Percentiles rank a stretch among this genome's conserved stretches.
These are phyloP conservation scores for Phaeotremella skinneri DNA, from an alignment of 768 basidiomycete species.

Conservation along the genomic window DNA sequence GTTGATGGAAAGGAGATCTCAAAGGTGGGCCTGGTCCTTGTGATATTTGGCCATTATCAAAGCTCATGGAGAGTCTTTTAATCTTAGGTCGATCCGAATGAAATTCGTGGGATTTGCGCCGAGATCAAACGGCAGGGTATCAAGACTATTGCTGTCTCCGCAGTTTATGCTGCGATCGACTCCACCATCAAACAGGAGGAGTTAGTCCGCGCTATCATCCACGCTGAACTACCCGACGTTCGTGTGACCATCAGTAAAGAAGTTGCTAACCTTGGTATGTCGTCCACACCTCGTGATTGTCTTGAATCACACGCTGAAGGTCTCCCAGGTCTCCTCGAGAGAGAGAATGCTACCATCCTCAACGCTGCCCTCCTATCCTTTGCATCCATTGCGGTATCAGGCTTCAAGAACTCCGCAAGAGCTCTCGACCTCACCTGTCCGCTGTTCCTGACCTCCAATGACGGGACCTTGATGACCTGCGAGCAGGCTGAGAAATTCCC, in stretches of 20 bases:
- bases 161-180: conserved; percentile 18
- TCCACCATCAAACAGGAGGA: conserved; percentile 19
- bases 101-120: no score
- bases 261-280: conserved; percentile 55
- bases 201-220: conserved; percentile 3
- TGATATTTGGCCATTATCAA: conserved; percentile 55
- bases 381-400: conserved; percentile 60
- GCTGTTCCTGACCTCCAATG: conserved; percentile 51
- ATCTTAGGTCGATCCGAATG: conserved; percentile 42
- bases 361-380: conserved; percentile 65
- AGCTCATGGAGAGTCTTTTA: conserved; percentile 53
- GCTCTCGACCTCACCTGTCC: conserved; percentile 55
- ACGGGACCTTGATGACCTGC: conserved; percentile 43
- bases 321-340: no score
- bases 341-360: conserved; percentile 66
- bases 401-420: conserved; percentile 59
- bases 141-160: conserved; percentile 7
- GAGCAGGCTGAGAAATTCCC: conserved; percentile 60
- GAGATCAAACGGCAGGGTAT: conserved; percentile 1
- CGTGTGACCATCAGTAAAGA: conserved; percentile 57
- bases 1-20: conserved; percentile 44
- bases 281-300: no score
- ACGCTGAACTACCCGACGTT: conserved; percentile 5
- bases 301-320: no score
- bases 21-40: conserved; percentile 55